These are phyloP conservation scores for Hyaloperonospora brassicae DNA, from an alignment of 352 stramenopile species.

Conservation along the genomic window DNA sequence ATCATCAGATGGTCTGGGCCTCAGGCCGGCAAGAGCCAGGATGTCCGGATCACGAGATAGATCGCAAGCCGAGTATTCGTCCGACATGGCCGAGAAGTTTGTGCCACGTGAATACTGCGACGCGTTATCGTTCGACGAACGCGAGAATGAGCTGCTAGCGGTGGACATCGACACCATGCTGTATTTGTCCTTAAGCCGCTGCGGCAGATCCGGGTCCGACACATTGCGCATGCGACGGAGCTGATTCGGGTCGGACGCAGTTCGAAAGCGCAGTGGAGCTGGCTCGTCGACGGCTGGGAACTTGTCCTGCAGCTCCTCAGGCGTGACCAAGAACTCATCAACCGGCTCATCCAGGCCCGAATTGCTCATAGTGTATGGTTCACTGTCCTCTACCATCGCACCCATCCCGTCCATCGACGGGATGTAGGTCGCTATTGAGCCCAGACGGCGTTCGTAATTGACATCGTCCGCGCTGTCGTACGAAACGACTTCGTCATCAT, in stretches of 20 bases:
- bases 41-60: slow-evolving; percentile 46
- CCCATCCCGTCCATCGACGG: slow-evolving; percentile 16
- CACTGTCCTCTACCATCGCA: slow-evolving; percentile 18
- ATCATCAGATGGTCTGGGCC: slow-evolving; percentile 21
- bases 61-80: slow-evolving; percentile 32
- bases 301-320: slow-evolving; percentile 30
- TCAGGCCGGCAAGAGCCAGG: slow-evolving; percentile 42
- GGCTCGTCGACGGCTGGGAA: slow-evolving; percentile 26
- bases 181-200: slow-evolving; percentile 31
- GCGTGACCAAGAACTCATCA: slow-evolving; percentile 23
- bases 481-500: slow-evolving; percentile 21
- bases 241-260: slow-evolving; percentile 27
- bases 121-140: slow-evolving; percentile 27
- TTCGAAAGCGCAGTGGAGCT: slow-evolving; percentile 24
- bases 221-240: slow-evolving; percentile 29
- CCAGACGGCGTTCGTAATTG: slow-evolving; percentile 25
- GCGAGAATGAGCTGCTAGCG: slow-evolving; percentile 44
- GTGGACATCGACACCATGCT: slow-evolving; percentile 54
- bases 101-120: slow-evolving; percentile 29
- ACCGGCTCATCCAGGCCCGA: slow-evolving; percentile 19
- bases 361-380: slow-evolving; percentile 13
- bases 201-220: slow-evolving; percentile 21
- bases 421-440: slow-evolving; percentile 30
- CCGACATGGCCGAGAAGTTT: slow-evolving; percentile 40
- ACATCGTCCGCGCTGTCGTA: slow-evolving; percentile 30